Conservation (phyloP, 2,329 filamentous ascomycete genomes). For the Microsporum audouinii region DNA sequence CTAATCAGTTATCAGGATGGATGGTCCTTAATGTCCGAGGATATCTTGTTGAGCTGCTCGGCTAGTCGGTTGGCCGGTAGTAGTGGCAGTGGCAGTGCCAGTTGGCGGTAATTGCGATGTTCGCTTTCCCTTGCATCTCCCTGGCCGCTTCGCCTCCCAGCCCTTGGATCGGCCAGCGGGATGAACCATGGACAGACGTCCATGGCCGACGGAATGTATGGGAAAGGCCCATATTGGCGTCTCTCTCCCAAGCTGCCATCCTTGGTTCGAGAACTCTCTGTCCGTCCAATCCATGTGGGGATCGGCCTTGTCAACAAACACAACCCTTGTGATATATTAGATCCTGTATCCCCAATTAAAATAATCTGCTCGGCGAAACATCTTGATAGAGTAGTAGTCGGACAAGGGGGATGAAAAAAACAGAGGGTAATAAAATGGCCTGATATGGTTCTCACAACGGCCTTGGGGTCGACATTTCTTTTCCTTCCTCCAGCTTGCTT, state of each 20-base stretch:
- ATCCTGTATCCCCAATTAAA: background rate
- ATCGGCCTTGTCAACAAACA: background rate
- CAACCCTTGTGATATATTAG: slow-evolving; percentile 1
- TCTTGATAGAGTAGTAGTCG: background rate
- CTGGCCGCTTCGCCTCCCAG: background rate
- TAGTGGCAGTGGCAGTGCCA: no score
- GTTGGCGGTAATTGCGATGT: background rate
- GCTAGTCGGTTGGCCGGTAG: background rate
- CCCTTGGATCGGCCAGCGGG: background rate
- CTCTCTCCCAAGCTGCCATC: background rate
- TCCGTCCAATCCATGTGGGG: background rate
- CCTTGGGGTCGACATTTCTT: background rate
- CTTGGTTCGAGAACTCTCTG: slow-evolving; percentile 2
- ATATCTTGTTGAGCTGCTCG: no score
- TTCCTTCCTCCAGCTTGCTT: background rate
- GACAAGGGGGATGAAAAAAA: background rate
- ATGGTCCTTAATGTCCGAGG: no score
- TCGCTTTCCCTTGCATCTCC: background rate
- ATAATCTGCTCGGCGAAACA: background rate
- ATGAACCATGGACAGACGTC: background rate
- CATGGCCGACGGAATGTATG: background rate
- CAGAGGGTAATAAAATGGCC: background rate
- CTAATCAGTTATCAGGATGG: no score
- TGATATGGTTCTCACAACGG: background rate
- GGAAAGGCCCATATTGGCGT: background rate